phyloP scores from a whole-genome alignment of 495 filamentous ascomycete species.

The Trichocladium uniseriatum region DNA sequence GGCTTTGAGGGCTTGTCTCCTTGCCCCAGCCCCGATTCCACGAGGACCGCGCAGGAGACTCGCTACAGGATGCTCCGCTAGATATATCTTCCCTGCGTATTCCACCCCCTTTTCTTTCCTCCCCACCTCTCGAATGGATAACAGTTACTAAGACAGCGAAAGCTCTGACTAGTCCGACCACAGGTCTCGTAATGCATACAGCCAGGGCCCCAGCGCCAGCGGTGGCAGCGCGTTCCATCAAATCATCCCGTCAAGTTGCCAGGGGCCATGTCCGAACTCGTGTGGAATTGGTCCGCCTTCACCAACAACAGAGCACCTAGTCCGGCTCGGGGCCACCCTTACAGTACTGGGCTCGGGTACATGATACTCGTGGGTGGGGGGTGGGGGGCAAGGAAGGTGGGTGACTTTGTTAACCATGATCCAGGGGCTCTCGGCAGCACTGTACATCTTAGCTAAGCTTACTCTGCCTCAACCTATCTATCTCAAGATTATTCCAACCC shows the following conservation, averaged over 20 bases:
- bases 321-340: constrained; percentile 47
- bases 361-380: too few species aligned
- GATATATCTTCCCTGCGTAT: constrained; percentile 43
- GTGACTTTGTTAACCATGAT: too few species aligned
- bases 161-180: constrained; percentile 54
- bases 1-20: too few species aligned
- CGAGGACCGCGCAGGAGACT: too few species aligned
- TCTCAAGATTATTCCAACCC: too few species aligned
- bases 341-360: constrained; percentile 44
- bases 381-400: too few species aligned
- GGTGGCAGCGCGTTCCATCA: constrained; percentile 47
- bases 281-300: constrained; percentile 52
- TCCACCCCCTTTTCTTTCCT: neutral
- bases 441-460: too few species aligned
- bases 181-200: constrained; percentile 55
- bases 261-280: constrained; percentile 62
- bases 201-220: constrained; percentile 36
- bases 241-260: constrained; percentile 55
- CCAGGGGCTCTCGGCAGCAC: too few species aligned
- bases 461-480: too few species aligned
- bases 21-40: too few species aligned
- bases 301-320: constrained; percentile 41
- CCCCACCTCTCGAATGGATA: too few species aligned
- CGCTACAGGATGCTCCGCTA: too few species aligned
- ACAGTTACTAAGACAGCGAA: constrained; percentile 45